phyloP scores from a whole-genome alignment of 2,329 filamentous ascomycete genomes.

The Epichloe uncinata region DNA sequence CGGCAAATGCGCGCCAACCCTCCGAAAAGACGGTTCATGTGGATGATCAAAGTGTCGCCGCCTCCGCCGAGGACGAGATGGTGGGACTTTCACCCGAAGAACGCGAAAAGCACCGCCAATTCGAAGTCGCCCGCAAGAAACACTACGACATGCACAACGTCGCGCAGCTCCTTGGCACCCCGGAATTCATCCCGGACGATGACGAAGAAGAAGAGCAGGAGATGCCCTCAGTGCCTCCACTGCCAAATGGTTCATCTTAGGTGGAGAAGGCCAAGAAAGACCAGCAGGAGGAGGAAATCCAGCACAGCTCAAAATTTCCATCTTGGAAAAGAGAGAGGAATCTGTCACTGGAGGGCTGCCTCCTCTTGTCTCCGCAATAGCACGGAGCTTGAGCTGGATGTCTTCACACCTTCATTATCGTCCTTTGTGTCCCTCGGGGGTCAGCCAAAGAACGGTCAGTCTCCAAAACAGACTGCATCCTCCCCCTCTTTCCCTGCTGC shows the following conservation, averaged over 20 bases:
- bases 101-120: constrained; percentile 78
- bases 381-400: background rate
- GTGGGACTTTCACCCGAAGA: constrained; percentile 55
- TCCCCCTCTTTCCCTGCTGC: too few relatives aligned
- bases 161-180: constrained; percentile 70
- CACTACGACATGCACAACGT: constrained; percentile 99
- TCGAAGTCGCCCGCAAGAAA: constrained; percentile 84
- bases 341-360: background rate
- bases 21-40: constrained; percentile 67
- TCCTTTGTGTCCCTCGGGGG: background rate
- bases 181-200: constrained; percentile 51
- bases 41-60: constrained; percentile 45
- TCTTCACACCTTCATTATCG: background rate
- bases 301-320: background rate
- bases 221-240: constrained; percentile 28
- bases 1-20: constrained; percentile 23
- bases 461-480: too few relatives aligned
- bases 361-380: background rate
- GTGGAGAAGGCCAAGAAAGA: background rate
- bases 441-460: too few relatives aligned
- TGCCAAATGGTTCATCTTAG: constrained; percentile 28
- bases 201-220: constrained; percentile 32
- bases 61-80: constrained; percentile 43
- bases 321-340: background rate
- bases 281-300: background rate